Base-by-base conservation (phyloP, 2,329 filamentous ascomycete species). In the Cladorrhinum sp. region DNA sequence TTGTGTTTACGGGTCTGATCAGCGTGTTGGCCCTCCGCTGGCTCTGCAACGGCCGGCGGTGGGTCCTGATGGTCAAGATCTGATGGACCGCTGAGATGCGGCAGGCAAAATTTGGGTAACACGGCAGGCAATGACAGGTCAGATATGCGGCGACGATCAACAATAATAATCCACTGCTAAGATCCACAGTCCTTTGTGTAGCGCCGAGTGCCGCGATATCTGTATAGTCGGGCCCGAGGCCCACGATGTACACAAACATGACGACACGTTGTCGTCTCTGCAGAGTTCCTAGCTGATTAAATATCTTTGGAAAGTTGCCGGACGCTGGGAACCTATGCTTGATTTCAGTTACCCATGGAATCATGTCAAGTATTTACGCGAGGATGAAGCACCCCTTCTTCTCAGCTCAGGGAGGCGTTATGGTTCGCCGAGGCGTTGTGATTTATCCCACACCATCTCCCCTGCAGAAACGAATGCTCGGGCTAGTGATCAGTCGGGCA, bases 1-100 rank as follows among this genome's bases (percentile, higher is more conserved):
- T 71, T 3, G 66, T 71, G 7, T 50, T 63, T 28, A 53, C 67
- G 4, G 65, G 65, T 2, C 65, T 70, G n/a, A 53, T 65, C 30
- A 67, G 64, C 36, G 66, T 64, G 10, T 52, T 56, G 5, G 54
- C 61, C 1, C 66, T 72, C 2, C 59, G 67, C 18, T 71, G 66
- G 68, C 48, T 69, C 23, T 62, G 58, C 39, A 58, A 60, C 33
- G 61, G 57, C n/a, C 48, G 62, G 5, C 55, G 57, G 28, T 68
- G 68, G 69, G 62, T 54, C 51, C 60, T 65, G 52, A 54, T 54
- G 54, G 62, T 36, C 9, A 67, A 63, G 54, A 63, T 69, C 33
- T 69, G 59, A 63, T 36, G 33, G 46, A 49, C 46, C 16, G 7
- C 46, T 14, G 3, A 21, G 12, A 49, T 49, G 18, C 16, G 39